Base-by-base conservation (phyloP, 2,329 filamentous ascomycete genomes). In the Aspergillus bombycis region DNA sequence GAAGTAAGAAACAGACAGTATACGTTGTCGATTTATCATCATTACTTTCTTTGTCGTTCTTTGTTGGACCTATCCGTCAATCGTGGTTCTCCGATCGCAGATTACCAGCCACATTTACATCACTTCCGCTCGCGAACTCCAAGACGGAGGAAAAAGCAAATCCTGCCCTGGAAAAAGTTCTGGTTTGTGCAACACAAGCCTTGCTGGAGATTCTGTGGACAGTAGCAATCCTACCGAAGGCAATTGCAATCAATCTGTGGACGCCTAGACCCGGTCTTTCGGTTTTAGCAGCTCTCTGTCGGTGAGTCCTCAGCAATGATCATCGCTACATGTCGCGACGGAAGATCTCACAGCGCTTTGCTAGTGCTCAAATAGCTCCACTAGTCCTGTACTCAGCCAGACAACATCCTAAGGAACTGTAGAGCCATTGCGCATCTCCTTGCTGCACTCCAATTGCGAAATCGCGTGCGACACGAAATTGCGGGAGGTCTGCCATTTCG, bases 271-370 rank as follows among this genome's bases (percentile, higher is more conserved):
- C 34, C 28, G 23, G 50, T 38, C 30, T 28, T 50, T 59, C 30
- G 30, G 19, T 50, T 52, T 46, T 52, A 53, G 57, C 53, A 53
- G 57, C 48, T 34, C 48, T 53, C 43, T 30, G 41, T 58, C 56
- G 28, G 36, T 46, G 28, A 46, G 28, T 43, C n/a, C n/a, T 9
- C 4, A 41, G 34, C 26, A 21, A 19, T 46, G 14, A 32, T 34
- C 26, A 12, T 58, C 38, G 30, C 28, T 19, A 58, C 21, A 58
- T 46, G 43, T 32, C 19, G 34, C n/a, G 52, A 16, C 52, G 21
- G 21, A 11, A n/a, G 52, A 38, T 55, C 52, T 55, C 52, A 36
- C 32, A 38, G 16, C 52, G n/a, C 21, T 55, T 55, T 9, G 52
- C 8, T 6, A 36, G 52, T 38, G 23, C 21, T 55, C 52, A n/a